phyloP scores from a whole-genome alignment of 2,329 filamentous ascomycete species.

The Fusarium oligoseptatum region DNA sequence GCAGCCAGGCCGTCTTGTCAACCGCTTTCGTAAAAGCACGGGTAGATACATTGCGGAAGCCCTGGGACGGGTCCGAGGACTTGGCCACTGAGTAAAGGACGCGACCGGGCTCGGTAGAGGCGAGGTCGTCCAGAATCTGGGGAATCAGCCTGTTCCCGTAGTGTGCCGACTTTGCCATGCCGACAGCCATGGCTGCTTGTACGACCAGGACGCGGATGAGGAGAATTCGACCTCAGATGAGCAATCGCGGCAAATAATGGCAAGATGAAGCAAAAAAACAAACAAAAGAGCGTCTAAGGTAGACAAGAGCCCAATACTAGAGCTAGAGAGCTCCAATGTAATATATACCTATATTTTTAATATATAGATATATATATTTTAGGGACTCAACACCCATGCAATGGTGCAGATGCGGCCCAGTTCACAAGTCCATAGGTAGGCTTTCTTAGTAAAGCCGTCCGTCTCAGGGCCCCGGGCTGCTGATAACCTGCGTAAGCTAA shows the following conservation, averaged over 20 bases:
- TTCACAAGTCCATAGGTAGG: background rate
- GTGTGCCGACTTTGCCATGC: background rate
- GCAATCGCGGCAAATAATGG: background rate
- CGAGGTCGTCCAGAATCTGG: background rate
- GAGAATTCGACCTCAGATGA: background rate
- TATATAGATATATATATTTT: background rate
- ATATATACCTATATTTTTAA: background rate
- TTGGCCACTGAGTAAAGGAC: background rate
- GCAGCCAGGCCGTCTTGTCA: background rate
- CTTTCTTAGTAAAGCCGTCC: background rate
- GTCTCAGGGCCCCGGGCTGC: background rate
- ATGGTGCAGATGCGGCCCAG: background rate
- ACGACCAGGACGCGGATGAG: background rate
- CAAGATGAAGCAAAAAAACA: background rate
- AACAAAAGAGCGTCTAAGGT: background rate
- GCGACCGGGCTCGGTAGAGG: background rate
- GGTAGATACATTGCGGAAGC: background rate
- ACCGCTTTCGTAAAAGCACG: background rate
- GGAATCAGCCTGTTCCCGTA: background rate
- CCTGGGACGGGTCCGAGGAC: background rate
- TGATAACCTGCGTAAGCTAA: background rate
- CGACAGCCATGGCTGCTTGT: background rate
- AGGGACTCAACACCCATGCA: background rate
- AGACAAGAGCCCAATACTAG: background rate
- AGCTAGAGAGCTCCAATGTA: background rate